These are phyloP conservation scores for Neobulgaria alba DNA, from an alignment of 2,329 filamentous ascomycete species.

Conservation along the genomic window DNA sequence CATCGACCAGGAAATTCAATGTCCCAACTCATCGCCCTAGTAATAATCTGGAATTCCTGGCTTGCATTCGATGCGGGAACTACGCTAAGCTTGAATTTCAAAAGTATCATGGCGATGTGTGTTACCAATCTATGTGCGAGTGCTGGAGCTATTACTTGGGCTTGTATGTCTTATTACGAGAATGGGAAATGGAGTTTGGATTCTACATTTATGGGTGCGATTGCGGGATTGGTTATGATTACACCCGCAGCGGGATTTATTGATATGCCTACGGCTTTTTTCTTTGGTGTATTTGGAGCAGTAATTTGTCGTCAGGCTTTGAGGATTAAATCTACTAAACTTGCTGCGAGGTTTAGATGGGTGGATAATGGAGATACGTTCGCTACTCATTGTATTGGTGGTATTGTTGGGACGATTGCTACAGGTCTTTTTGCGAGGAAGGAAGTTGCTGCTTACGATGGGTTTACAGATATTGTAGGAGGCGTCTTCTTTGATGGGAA, in stretches of 20 bases:
- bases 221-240: slow-evolving; percentile 82
- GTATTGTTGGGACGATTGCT: slow-evolving; percentile 40
- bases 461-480: slow-evolving; percentile 38
- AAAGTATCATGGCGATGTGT: slow-evolving; percentile 81
- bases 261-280: slow-evolving; percentile 52
- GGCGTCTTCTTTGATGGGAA: slow-evolving; percentile 47
- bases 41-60: slow-evolving; percentile 88
- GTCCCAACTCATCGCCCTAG: slow-evolving; percentile 63
- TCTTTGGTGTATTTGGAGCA: slow-evolving; percentile 55
- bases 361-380: slow-evolving; percentile 48
- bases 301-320: slow-evolving; percentile 40
- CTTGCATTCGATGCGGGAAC: slow-evolving; percentile 92
- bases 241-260: slow-evolving; percentile 84
- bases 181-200: slow-evolving; percentile 88
- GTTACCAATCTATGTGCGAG: slow-evolving; percentile 83
- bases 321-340: slow-evolving; percentile 42
- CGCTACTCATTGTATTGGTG: slow-evolving; percentile 45
- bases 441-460: slow-evolving; percentile 41
- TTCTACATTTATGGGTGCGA: slow-evolving; percentile 85
- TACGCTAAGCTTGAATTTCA: slow-evolving; percentile 72
- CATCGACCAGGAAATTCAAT: slow-evolving; percentile 69
- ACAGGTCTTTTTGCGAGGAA: slow-evolving; percentile 43
- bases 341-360: slow-evolving; percentile 39
- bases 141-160: slow-evolving; percentile 23
- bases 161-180: slow-evolving; percentile 54